Percentiles rank a stretch among this genome's conserved stretches.
phyloP scores from a whole-genome alignment of 2,329 filamentous ascomycete species.

The Claviceps humidiphila region DNA sequence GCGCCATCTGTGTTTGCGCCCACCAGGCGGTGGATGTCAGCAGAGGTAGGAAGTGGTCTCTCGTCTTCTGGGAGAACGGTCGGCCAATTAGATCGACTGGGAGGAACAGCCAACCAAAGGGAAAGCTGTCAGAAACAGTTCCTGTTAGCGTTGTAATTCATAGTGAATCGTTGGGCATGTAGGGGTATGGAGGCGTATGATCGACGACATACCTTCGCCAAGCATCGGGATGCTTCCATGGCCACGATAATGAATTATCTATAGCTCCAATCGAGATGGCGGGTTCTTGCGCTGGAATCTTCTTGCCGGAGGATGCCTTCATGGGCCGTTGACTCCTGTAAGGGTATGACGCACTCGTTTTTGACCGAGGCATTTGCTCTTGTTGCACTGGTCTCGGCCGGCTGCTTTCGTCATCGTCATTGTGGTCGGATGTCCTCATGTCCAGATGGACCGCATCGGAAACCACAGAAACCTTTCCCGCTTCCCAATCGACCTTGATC shows the following conservation, averaged over 20 bases:
- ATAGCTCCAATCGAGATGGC: slow-evolving; percentile 78
- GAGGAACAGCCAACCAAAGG: slow-evolving; percentile 96
- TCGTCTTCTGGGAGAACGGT: slow-evolving; percentile 86
- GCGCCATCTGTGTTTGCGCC: slow-evolving; percentile 79
- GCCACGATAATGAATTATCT: slow-evolving; percentile 96
- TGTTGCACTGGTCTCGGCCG: slow-evolving; percentile 50
- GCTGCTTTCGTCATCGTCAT: slow-evolving; percentile 20
- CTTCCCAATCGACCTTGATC: slow-evolving; percentile 87
- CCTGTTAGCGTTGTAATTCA: slow-evolving; percentile 12
- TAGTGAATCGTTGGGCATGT: not conserved
- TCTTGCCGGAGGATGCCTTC: slow-evolving; percentile 48
- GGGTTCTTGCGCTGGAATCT: slow-evolving; percentile 32
- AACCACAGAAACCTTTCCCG: slow-evolving; percentile 69
- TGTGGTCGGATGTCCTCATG: slow-evolving; percentile 31
- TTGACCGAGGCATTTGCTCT: slow-evolving; percentile 26
- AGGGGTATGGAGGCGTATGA: not conserved
- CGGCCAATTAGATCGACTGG: slow-evolving; percentile 92
- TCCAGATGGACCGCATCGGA: slow-evolving; percentile 65
- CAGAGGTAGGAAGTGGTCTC: slow-evolving; percentile 89
- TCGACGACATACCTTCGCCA: slow-evolving; percentile 39
- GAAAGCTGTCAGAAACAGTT: slow-evolving; percentile 51
- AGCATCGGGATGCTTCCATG: slow-evolving; percentile 96
- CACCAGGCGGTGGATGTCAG: slow-evolving; percentile 94
- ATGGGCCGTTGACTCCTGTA: slow-evolving; percentile 76
- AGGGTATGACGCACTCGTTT: slow-evolving; percentile 40